Evolutionary conservation across 345 rosid species (phyloP), one percentile per base, ranked within the genome.

Genomic region (Zanthoxylum bungeanum): DNA sequence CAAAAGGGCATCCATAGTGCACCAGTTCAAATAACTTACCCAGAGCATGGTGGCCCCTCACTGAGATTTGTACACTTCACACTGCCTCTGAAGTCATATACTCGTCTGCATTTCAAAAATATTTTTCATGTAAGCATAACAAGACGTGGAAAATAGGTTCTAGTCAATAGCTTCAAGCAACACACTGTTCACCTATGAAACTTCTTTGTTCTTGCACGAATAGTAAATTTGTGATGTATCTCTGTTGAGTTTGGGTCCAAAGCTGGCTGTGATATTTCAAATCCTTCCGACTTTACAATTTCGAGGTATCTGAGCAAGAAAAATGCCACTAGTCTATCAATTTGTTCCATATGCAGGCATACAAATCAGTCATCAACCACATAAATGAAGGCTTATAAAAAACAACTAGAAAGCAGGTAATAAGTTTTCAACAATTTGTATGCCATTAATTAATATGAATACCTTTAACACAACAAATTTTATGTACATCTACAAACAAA

Each of bases 211-310:
- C 91, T 91, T 7, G 97, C 77, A n/a, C 99, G 94, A 47, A 92
- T 80, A 39, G 99, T 95, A 64, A 95, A 87, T 75, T 98, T 82
- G 76, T 95, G 99, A 76, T 95, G 99, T 85, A 95, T 93, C 66
- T 85, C 93, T 1, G 99, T 89, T 28, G 98, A 95, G 78, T 95
- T 89, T 25, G 97, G 98, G 61, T 89, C 91, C 69, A 95, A 77
- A 40, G 99, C 99, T 17, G 99, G 99, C 81, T 95, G 99, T 73
- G 99, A 95, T 75, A 95, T 95, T 88, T 95, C 97, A 51, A 95
- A 73, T 47, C 97, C 97, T 59, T 85, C 98, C 1, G 85, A 68
- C 79, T 79, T 91, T 68, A 91, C 91, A 75, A 95, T 87, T 55
- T 68, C 37, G 69, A 95, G 72, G 88, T 95, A 95, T 71, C 99